Base-by-base conservation (phyloP, 2,329 filamentous ascomycete species). In the Lizonia empirigonia region DNA sequence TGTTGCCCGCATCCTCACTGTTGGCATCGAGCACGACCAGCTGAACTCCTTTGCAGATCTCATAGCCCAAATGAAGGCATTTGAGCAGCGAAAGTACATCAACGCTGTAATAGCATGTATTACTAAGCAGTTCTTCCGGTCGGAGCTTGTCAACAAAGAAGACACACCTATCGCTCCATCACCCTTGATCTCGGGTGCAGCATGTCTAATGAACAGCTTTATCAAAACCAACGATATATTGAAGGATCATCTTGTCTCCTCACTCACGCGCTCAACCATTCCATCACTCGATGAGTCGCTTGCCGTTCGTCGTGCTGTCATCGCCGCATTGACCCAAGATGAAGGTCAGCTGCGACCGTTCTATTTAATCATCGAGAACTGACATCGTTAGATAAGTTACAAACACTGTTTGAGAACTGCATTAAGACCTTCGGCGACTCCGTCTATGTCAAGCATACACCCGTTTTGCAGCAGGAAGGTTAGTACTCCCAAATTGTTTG, bases 381-480 rank as follows among this genome's bases (percentile, higher is more conserved):
- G 9, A 67, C 19, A 45, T 50, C 19, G 49, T n/a, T 24, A 71
- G 60, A 63, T 23, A 80, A 79, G 16, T 74, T 90, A 2, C 74
- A 79, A 5, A 76, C 69, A 0, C 76, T 89, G 27, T 69, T 93
- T 48, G 85, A 91, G 63, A 90, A 85, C 65, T 83, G 81, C 39
- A 76, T 96, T 39, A 78, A 78, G 30, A 83, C 88, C 39, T 96
- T 97, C 70, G 90, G 90, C 1, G 92, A 97, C 63, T 85, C 88
- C 40, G 77, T 97, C 9, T 96, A 91, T 64, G 91, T 97, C 61
- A 89, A 85, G 50, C 91, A 97, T 72, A 84, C 88, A 0, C 87
- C 92, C 5, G 83, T 89, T n/a, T 68, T 94, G 30, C 89, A 92
- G 65, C 94, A 99, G 80, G 90, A 97, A 81, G 88, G 91, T 89